Percentiles rank a stretch among this genome's conserved stretches.
Conservation (phyloP, 2,329 filamentous ascomycete species). For the Ilyonectria robusta region DNA sequence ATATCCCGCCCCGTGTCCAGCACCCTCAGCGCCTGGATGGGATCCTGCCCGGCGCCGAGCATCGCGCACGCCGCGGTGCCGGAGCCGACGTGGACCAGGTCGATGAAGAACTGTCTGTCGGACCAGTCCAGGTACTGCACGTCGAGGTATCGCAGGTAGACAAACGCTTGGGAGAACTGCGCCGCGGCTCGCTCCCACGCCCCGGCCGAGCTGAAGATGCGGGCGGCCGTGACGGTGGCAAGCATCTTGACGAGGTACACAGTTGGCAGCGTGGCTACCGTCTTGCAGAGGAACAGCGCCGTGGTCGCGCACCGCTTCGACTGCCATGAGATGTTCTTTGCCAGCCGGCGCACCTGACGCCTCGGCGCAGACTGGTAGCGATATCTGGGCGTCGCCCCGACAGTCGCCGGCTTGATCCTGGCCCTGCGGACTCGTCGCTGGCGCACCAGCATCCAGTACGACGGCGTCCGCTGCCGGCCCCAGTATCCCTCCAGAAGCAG, state of each 20-base stretch:
- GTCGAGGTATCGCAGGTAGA: not conserved
- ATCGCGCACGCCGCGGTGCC: not conserved
- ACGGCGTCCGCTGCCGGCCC: not conserved
- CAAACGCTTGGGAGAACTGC: not conserved
- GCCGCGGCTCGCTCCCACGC: not conserved
- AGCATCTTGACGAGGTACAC: not conserved
- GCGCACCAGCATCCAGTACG: not conserved
- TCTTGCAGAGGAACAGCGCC: not conserved
- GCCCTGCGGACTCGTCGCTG: not conserved
- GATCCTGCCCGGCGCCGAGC: not conserved
- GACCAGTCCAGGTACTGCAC: not conserved
- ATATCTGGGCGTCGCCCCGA: not conserved
- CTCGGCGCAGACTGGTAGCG: not conserved
- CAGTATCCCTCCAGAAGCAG: not conserved
- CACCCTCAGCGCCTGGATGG: not conserved
- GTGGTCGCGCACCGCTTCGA: not conserved
- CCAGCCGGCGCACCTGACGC: not conserved
- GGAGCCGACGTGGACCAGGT: not conserved
- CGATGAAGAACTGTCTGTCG: not conserved
- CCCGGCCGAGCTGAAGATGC: not conserved
- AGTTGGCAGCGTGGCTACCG: not conserved
- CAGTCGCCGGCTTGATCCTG: not conserved
- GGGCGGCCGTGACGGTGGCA: not conserved
- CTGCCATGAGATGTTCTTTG: not conserved
- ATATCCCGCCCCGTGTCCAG: not conserved